Percentiles rank a stretch among this genome's conserved stretches.
phyloP scores from a whole-genome alignment of 306 rosid genomes.

The Pueraria montana region DNA sequence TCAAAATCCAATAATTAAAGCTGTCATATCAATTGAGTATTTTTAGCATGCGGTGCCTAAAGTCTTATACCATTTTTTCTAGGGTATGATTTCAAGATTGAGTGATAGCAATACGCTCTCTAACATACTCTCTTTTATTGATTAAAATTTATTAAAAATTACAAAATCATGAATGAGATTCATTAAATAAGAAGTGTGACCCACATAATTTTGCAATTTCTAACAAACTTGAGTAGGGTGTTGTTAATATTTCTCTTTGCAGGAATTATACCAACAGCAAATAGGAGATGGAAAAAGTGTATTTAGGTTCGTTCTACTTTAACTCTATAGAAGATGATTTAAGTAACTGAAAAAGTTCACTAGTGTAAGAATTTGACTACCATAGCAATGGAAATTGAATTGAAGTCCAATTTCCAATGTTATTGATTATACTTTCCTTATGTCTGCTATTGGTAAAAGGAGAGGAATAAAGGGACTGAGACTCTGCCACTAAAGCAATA shows the following conservation, averaged over 20 bases:
- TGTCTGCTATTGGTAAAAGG: conserved; percentile 29
- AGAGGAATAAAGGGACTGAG: conserved; percentile 39
- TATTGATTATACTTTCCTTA: conserved; percentile 40
- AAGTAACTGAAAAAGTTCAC: neutral
- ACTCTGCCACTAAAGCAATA: conserved; percentile 42
- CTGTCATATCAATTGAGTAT: neutral
- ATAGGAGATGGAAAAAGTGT: neutral
- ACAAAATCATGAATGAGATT: too few species aligned
- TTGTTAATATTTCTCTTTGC: too few species aligned
- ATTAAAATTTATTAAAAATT: too few species aligned
- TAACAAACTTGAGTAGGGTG: too few species aligned
- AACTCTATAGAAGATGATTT: neutral
- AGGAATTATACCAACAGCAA: neutral
- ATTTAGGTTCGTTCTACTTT: neutral
- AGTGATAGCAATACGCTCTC: neutral
- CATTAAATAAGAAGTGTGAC: neutral
- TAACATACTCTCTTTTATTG: too few species aligned
- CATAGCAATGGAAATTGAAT: neutral
- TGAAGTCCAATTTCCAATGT: conserved; percentile 31
- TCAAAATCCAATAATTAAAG: conserved; percentile 1
- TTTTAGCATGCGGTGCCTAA: neutral
- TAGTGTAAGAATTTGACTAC: neutral
- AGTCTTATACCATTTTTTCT: neutral
- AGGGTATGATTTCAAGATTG: neutral
- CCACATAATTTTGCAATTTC: neutral